These are phyloP conservation scores for Geotrichum reessii DNA, from an alignment of 1,139 yeast species.

Conservation along the genomic window DNA sequence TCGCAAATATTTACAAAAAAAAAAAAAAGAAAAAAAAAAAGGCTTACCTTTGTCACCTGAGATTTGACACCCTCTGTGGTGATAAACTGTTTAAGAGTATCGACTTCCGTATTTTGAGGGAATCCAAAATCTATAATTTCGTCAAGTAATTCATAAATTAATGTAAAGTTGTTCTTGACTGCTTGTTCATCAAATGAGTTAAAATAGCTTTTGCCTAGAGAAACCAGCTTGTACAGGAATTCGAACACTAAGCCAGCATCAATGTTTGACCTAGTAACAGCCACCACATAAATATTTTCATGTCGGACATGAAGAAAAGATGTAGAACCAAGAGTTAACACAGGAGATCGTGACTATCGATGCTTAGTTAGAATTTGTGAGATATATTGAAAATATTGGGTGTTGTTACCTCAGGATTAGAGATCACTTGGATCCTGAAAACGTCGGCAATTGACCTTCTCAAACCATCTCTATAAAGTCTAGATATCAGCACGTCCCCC, in stretches of 20 bases:
- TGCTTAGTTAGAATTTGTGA: background rate
- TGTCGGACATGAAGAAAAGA: constrained; percentile 76
- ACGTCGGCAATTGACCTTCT: constrained; percentile 76
- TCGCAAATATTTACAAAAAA: background rate
- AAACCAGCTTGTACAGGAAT: constrained; percentile 59
- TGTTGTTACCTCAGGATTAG: constrained; percentile 44
- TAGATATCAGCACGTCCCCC: constrained; percentile 82
- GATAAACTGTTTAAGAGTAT: constrained; percentile 40
- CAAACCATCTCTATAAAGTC: constrained; percentile 65
- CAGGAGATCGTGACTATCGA: constrained; percentile 60
- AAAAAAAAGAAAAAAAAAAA: background rate
- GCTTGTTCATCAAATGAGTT: constrained; percentile 43
- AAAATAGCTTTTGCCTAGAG: constrained; percentile 37
- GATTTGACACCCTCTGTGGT: constrained; percentile 32
- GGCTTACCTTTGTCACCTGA: constrained; percentile 17
- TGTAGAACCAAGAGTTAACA: constrained; percentile 86
- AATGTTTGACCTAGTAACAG: constrained; percentile 80
- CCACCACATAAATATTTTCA: constrained; percentile 72
- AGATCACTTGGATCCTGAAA: constrained; percentile 82
- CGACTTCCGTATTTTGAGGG: constrained; percentile 64
- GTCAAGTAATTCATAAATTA: constrained; percentile 71
- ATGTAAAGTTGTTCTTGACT: constrained; percentile 56
- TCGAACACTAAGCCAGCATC: constrained; percentile 80
- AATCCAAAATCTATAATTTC: constrained; percentile 78
- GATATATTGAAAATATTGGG: background rate